These are phyloP conservation scores for Salix exigua DNA, from an alignment of 345 rosid species.

Conservation along the genomic window DNA sequence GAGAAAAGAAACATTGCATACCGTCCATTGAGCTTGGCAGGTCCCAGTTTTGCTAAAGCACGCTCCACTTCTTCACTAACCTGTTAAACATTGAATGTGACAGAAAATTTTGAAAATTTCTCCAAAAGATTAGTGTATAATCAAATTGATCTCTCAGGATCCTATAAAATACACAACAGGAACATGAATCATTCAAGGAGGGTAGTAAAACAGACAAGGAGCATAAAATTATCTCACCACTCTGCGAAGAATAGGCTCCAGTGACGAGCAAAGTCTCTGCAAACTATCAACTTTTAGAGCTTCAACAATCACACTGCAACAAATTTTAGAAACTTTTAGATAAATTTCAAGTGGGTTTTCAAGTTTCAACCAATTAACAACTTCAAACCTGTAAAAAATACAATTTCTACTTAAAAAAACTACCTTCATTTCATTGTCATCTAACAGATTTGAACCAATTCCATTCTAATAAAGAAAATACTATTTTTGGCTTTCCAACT, in stretches of 20 bases:
- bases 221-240: conserved; percentile 16
- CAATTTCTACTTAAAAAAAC: background rate
- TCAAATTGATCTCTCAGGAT: background rate
- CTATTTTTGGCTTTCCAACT: no score
- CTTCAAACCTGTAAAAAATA: background rate
- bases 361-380: background rate
- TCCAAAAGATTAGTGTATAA: background rate
- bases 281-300: conserved; percentile 32
- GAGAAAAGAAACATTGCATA: background rate
- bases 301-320: conserved; percentile 34
- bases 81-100: conserved; percentile 4
- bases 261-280: conserved; percentile 33
- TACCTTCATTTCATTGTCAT: background rate
- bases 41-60: conserved; percentile 29
- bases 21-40: conserved; percentile 21
- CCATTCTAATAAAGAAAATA: background rate
- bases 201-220: background rate
- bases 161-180: background rate
- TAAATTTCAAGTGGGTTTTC: background rate
- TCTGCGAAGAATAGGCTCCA: conserved; percentile 33
- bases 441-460: background rate
- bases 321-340: background rate
- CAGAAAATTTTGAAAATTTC: background rate
- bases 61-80: conserved; percentile 39
- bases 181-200: background rate